Conservation (phyloP, 164 flowering plant genomes). For the Stephania yunnanensis region DNA sequence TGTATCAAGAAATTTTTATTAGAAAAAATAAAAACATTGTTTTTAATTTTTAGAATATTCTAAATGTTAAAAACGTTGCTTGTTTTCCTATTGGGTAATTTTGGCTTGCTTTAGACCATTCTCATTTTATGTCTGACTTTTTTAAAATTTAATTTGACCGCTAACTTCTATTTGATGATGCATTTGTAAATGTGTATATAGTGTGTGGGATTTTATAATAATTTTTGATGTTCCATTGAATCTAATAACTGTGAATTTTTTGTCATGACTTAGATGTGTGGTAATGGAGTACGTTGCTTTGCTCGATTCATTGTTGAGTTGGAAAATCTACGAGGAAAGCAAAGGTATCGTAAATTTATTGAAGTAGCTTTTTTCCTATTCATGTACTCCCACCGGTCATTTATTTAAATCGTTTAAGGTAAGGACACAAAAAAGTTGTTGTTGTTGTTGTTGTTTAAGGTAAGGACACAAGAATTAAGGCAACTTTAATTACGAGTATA, state of each 20-base stretch:
- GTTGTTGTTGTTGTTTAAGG: too few relatives aligned
- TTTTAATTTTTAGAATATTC: too few relatives aligned
- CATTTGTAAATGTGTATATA: background rate
- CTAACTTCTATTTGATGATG: background rate
- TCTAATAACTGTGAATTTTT: background rate
- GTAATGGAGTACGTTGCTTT: slow-evolving; percentile 95
- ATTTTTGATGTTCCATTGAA: background rate
- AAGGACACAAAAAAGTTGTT: too few relatives aligned
- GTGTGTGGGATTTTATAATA: background rate
- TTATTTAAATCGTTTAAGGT: too few relatives aligned
- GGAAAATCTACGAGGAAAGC: slow-evolving; percentile 65
- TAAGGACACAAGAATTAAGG: too few relatives aligned
- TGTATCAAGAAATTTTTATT: background rate
- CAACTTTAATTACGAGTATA: too few relatives aligned
- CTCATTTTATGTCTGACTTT: background rate
- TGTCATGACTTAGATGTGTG: slow-evolving; percentile 72
- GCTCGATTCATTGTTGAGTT: slow-evolving; percentile 86
- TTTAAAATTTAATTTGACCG: background rate
- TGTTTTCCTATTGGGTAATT: background rate
- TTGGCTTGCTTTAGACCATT: background rate
- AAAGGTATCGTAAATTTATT: slow-evolving; percentile 42
- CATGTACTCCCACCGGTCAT: background rate
- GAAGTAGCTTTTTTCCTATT: background rate
- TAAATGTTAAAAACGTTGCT: too few relatives aligned
- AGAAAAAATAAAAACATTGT: too few relatives aligned